Evolutionary conservation across 164 flowering plant species (phyloP).

Genomic region (Chloranthus sessilifolius): DNA sequence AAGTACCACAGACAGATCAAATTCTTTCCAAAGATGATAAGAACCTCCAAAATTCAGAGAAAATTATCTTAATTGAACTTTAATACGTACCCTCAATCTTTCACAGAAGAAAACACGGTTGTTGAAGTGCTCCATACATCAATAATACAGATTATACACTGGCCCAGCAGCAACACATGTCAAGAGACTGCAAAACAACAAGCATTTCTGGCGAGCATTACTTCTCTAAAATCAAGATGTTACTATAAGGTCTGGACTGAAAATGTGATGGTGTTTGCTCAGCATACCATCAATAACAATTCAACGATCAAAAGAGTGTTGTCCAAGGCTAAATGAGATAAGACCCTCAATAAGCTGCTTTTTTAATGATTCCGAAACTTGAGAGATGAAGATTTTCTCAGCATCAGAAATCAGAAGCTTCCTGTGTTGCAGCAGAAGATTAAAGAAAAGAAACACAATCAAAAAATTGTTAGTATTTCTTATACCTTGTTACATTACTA

Average conservation of each 20-base stretch:
- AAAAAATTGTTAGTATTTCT: not conserved
- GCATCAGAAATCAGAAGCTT: slow-evolving; percentile 53
- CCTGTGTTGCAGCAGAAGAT: slow-evolving; percentile 36
- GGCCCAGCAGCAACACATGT: slow-evolving; percentile 7
- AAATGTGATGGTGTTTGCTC: not conserved
- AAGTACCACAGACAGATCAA: slow-evolving; percentile 5
- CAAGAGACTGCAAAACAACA: slow-evolving; percentile 17
- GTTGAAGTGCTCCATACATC: slow-evolving; percentile 12
- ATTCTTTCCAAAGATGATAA: slow-evolving; percentile 5
- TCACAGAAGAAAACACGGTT: slow-evolving; percentile 8
- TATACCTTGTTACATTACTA: not conserved
- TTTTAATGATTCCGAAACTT: slow-evolving; percentile 70
- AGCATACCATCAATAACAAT: slow-evolving; percentile 19
- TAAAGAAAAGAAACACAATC: not conserved
- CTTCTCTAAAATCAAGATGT: not conserved
- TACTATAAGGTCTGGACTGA: not conserved
- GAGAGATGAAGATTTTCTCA: slow-evolving; percentile 38
- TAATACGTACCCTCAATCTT: slow-evolving; percentile 8
- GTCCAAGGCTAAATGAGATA: slow-evolving; percentile 33
- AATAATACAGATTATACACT: slow-evolving; percentile 23
- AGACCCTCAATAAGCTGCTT: slow-evolving; percentile 46
- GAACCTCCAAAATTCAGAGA: not conserved
- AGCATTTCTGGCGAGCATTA: not conserved
- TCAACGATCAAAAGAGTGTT: slow-evolving; percentile 20
- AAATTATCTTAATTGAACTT: not conserved